Evolutionary conservation across 768 basidiomycete genomes (phyloP).

Genomic region (Boletus rufocinnamomeus): DNA sequence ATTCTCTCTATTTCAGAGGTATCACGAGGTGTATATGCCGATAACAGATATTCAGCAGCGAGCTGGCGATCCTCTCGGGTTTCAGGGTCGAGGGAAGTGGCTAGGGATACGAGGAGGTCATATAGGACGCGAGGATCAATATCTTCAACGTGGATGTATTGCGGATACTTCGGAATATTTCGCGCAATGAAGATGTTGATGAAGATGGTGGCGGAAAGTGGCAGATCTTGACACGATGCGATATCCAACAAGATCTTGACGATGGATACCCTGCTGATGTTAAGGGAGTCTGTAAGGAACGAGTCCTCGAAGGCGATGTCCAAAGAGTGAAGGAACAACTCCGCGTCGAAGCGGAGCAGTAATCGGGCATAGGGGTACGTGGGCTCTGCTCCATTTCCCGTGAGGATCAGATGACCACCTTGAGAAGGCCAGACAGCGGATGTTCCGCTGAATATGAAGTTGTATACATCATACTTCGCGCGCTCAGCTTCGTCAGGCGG

Average conservation of each 20-base stretch:
- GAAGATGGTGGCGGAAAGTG: conserved; percentile 71
- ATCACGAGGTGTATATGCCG: conserved; percentile 85
- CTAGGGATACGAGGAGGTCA: conserved; percentile 73
- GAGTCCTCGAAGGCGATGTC: conserved; percentile 95
- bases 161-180: conserved; percentile 95
- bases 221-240: conserved; percentile 51
- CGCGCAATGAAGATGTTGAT: conserved; percentile 95
- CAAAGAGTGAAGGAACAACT: conserved; percentile 90
- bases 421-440: conserved; percentile 81
- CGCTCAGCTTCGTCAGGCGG: conserved; percentile 59
- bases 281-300: conserved; percentile 73
- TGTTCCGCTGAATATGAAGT: conserved; percentile 81
- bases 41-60: conserved; percentile 91
- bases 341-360: conserved; percentile 85
- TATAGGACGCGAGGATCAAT: conserved; percentile 70
- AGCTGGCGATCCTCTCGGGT: conserved; percentile 94
- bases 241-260: conserved; percentile 86
- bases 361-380: conserved; percentile 89
- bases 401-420: conserved; percentile 72
- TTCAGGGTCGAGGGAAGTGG: conserved; percentile 68
- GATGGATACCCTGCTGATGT: conserved; percentile 76
- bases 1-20: conserved; percentile 62
- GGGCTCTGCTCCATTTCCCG: conserved; percentile 72
- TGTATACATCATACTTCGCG: conserved; percentile 76
- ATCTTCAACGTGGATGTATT: conserved; percentile 53